Evolutionary conservation across 208 protist species (phyloP).

Genomic region (Leishmania lainsoni): DNA sequence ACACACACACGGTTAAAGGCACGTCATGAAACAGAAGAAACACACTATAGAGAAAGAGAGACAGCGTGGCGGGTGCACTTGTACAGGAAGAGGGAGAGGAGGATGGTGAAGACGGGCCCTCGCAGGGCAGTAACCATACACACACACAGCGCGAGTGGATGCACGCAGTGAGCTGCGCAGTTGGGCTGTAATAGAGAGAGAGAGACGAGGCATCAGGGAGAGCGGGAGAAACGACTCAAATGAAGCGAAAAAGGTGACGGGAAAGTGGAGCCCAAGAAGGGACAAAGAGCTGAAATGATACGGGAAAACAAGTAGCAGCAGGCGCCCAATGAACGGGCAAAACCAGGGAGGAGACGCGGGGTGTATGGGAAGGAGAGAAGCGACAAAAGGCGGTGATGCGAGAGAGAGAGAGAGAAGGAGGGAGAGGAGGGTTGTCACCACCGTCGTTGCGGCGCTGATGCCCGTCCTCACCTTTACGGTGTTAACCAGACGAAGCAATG

Average conservation of each 20-base stretch:
- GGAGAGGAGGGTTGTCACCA: not conserved
- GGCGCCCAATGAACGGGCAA: not conserved
- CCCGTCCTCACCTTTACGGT: not conserved
- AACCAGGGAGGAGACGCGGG: not conserved
- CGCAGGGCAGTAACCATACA: not conserved
- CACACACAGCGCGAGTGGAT: not conserved
- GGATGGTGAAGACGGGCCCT: not conserved
- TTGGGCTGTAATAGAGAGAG: not conserved
- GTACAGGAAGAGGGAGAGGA: not conserved
- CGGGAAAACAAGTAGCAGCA: slow-evolving; percentile 5
- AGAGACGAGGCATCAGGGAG: not conserved
- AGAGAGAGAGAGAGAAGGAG: not conserved
- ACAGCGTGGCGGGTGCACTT: not conserved
- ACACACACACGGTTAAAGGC: not conserved
- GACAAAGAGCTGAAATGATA: not conserved
- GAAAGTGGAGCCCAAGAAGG: not conserved
- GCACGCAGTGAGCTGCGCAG: not conserved
- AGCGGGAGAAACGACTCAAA: not conserved
- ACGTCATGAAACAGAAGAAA: not conserved
- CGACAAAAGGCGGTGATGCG: not conserved
- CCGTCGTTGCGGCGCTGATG: not conserved
- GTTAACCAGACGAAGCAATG: not conserved
- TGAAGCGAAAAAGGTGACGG: not conserved
- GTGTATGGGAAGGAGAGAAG: slow-evolving; percentile 1
- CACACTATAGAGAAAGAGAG: not conserved